Evolutionary conservation across 495 filamentous ascomycete species (phyloP).

Genomic region (Niebla homalea): DNA sequence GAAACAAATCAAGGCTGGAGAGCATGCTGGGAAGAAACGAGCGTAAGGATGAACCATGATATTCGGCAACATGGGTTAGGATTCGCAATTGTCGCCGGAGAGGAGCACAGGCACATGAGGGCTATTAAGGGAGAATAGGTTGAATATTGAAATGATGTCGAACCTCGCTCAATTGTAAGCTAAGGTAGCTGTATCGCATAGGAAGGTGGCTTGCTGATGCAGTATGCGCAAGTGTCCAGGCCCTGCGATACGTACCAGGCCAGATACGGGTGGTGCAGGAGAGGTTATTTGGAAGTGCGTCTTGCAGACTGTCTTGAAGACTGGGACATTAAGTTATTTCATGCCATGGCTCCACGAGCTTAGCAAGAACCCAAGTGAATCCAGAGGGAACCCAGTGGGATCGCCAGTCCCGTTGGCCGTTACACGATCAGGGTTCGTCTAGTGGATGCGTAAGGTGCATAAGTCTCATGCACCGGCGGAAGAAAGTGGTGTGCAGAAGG

Average conservation of each 20-base stretch:
- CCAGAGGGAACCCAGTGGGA: slow-evolving; percentile 8
- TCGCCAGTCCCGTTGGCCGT: slow-evolving; percentile 13
- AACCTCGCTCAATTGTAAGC: not conserved
- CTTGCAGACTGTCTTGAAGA: not conserved
- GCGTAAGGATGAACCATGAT: slow-evolving; percentile 9
- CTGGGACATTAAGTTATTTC: not conserved
- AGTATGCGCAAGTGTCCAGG: slow-evolving; percentile 10
- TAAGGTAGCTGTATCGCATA: slow-evolving; percentile 12
- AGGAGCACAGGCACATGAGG: slow-evolving; percentile 6
- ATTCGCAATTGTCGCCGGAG: not conserved
- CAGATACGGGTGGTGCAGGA: slow-evolving; percentile 12
- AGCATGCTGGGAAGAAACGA: slow-evolving; percentile 18
- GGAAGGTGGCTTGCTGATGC: slow-evolving; percentile 15
- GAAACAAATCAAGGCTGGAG: slow-evolving; percentile 12
- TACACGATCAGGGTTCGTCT: not conserved
- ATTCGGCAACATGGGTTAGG: not conserved
- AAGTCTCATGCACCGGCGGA: slow-evolving; percentile 13
- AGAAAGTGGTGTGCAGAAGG: slow-evolving; percentile 13
- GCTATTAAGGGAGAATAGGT: not conserved
- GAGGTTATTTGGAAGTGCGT: slow-evolving; percentile 3
- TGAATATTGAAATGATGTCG: slow-evolving; percentile 4
- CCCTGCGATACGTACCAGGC: slow-evolving; percentile 10
- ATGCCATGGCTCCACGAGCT: not conserved
- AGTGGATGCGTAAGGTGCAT: not conserved
- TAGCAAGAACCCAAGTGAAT: not conserved